Evolutionary conservation across 2,329 filamentous ascomycete genomes (phyloP).

Genomic region (Epichloe aotearoae): DNA sequence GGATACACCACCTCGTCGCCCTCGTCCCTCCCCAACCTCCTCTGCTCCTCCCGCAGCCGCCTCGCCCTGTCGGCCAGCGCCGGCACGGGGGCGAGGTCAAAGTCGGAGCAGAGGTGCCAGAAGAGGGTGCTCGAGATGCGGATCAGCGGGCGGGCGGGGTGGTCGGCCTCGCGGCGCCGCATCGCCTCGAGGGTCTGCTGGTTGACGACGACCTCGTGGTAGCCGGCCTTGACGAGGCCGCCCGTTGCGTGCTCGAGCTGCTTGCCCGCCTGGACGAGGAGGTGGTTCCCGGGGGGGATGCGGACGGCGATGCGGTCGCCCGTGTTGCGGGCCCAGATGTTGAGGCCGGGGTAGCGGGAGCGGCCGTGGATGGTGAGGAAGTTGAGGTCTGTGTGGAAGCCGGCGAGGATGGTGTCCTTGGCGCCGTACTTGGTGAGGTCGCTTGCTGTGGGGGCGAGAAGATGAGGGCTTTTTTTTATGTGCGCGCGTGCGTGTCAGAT

Average conservation of each 20-base stretch:
- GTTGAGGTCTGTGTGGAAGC: conserved; percentile 52
- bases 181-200: conserved; percentile 36
- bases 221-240: conserved; percentile 47
- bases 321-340: conserved; percentile 52
- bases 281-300: conserved; percentile 45
- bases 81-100: conserved; percentile 39
- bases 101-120: conserved; percentile 46
- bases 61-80: conserved; percentile 31
- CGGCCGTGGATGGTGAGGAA: conserved; percentile 53
- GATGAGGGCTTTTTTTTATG: conserved; percentile 34
- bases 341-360: conserved; percentile 46
- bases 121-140: conserved; percentile 49
- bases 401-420: conserved; percentile 45
- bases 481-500: no score
- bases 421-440: conserved; percentile 40
- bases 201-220: conserved; percentile 48
- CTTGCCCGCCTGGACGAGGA: conserved; percentile 49
- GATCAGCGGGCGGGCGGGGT: conserved; percentile 37
- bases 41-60: conserved; percentile 33
- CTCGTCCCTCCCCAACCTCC: conserved; percentile 38
- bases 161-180: conserved; percentile 24
- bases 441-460: conserved; percentile 47
- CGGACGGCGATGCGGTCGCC: conserved; percentile 43
- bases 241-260: conserved; percentile 49
- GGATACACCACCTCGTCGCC: conserved; percentile 34